Base-by-base conservation (phyloP, 2,329 filamentous ascomycete genomes). In the Stagonosporopsis chrysanthemi region DNA sequence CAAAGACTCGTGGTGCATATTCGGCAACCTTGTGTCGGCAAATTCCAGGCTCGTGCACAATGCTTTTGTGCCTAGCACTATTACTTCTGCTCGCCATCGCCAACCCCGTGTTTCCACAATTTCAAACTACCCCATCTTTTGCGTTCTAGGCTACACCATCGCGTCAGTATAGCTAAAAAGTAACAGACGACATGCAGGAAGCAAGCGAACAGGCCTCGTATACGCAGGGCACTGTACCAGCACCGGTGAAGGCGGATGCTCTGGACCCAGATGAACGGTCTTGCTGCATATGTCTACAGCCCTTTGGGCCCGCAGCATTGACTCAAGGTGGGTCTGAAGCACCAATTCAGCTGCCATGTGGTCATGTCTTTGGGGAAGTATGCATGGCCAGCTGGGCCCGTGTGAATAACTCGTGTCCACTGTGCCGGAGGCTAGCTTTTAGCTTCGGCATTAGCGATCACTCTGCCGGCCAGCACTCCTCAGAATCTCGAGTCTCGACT, bases 291-390 rank as follows among this genome's bases (percentile, higher is more conserved):
- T 68, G 61, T 42, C 63, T 56, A 31, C 40, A 54, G 31, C 23
- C 53, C 8, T 65, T 62, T 52, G 45, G 33, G 31, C 42, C 40
- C 40, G 36, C 41, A 46, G 14, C 31, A 31, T 38, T 41, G 40
- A 40, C 17, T 23, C 48, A 44, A 24, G 36, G 24, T 6, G 48
- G 45, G 45, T 33, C 56, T 17, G 61, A 67, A 38, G 23, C 44
- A n/a, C 58, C 59, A 24, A 31, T 60, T 17, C 50, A 61, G 33
- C 61, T 64, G 17, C 29, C 36, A 14, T 65, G 56, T 49, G 49
- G 61, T 9, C 64, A 67, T 55, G 41, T 61, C 38, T 64, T 64
- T 52, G 64, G 64, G n/a, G 36, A 29, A 19, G 49, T 38, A 15
- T 65, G 60, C 46, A 60, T 65, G 19, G 15, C 41, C 14, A 59